A percentile compares a stretch with the other conserved stretches of the same genome.
Conservation (phyloP, 306 rosid genomes). For the Dalbergia oliveri region DNA sequence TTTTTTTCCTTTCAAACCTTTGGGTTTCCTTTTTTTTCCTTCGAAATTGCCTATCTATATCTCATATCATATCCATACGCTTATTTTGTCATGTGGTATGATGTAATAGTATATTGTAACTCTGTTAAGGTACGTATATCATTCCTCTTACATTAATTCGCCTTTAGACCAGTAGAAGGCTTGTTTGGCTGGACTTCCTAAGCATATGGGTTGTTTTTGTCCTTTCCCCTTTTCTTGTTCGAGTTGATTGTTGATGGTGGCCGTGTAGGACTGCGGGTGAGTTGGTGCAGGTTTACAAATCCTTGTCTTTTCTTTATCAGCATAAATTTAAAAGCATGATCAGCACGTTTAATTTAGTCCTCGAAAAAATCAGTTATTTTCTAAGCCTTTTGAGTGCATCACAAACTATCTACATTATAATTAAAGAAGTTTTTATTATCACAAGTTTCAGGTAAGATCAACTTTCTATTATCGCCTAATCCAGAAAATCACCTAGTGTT, state of each 20-base stretch:
- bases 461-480: conserved; percentile 4
- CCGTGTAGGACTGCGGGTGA: too few relatives aligned
- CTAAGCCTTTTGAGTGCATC: not conserved
- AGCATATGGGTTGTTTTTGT: not conserved
- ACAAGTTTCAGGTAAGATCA: conserved; percentile 24
- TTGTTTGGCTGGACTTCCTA: not conserved
- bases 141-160: too few relatives aligned
- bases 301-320: not conserved
- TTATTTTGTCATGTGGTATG: too few relatives aligned
- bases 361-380: not conserved
- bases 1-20: too few relatives aligned
- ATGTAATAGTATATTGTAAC: too few relatives aligned
- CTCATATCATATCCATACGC: too few relatives aligned
- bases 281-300: not conserved
- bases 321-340: not conserved
- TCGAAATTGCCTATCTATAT: too few relatives aligned
- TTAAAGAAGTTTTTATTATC: not conserved
- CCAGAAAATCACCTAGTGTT: not conserved
- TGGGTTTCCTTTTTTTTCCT: too few relatives aligned
- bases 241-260: too few relatives aligned
- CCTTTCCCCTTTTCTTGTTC: too few relatives aligned
- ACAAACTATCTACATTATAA: not conserved
- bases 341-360: not conserved
- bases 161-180: not conserved
- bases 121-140: too few relatives aligned